phyloP scores from a whole-genome alignment of 2,329 filamentous ascomycete species.

The Monilinia laxa region DNA sequence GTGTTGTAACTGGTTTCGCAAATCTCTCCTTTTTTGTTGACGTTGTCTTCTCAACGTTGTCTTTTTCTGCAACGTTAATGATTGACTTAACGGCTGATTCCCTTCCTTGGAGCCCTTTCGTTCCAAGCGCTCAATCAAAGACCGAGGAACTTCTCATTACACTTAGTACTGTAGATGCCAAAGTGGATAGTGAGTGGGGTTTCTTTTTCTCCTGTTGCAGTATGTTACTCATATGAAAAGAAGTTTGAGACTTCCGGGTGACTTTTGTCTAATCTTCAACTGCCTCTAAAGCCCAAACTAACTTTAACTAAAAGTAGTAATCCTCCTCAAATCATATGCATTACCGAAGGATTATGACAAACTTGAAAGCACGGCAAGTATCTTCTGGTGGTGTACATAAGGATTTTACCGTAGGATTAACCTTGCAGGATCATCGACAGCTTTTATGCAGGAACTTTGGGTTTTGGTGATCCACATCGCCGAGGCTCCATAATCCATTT shows the following conservation, averaged over 20 bases:
- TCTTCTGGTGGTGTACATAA: slow-evolving; percentile 7
- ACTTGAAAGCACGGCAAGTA: neutral
- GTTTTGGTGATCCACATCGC: slow-evolving; percentile 6
- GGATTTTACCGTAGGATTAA: slow-evolving; percentile 1
- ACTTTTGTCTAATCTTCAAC: neutral
- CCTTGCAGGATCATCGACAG: slow-evolving; percentile 14
- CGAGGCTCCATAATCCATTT: neutral
- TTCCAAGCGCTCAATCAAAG: neutral
- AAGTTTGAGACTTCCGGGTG: neutral
- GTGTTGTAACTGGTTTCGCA: neutral
- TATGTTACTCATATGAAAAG: neutral
- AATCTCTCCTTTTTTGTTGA: neutral
- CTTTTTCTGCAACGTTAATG: neutral
- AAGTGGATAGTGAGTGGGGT: neutral
- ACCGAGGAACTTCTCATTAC: neutral
- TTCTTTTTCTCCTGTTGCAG: neutral
- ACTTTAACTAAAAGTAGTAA: neutral
- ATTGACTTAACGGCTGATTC: too few species aligned
- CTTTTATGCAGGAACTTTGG: slow-evolving; percentile 21
- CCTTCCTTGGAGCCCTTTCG: neutral
- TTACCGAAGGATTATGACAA: neutral
- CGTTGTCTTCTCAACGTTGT: neutral
- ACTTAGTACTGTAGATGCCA: neutral
- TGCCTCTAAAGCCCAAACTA: neutral
- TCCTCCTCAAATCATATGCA: neutral